Conservation (phyloP, 2,329 filamentous ascomycete genomes). For the Aspergillus nomiae region DNA sequence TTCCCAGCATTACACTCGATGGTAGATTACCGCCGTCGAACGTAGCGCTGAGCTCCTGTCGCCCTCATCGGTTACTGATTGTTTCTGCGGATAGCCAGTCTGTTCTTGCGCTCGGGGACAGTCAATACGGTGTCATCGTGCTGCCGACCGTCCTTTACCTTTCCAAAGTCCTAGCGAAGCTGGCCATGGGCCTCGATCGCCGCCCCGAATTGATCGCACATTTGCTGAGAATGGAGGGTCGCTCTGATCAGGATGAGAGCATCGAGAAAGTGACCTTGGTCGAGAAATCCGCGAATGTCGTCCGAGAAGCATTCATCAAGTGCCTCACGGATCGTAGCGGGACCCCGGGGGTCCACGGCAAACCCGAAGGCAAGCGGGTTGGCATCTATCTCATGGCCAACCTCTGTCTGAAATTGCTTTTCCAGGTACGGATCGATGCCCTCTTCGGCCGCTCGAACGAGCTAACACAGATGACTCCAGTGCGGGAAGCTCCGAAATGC, state of each 20-base stretch:
- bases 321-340: slow-evolving; percentile 80
- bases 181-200: slow-evolving; percentile 82
- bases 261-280: slow-evolving; percentile 76
- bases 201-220: slow-evolving; percentile 74
- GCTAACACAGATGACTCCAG: slow-evolving; percentile 38
- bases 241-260: slow-evolving; percentile 58
- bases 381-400: slow-evolving; percentile 94
- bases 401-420: slow-evolving; percentile 82
- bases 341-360: slow-evolving; percentile 59
- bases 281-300: slow-evolving; percentile 83
- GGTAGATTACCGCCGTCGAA: background rate
- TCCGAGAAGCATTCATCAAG: slow-evolving; percentile 87
- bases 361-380: slow-evolving; percentile 79
- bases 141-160: slow-evolving; percentile 82
- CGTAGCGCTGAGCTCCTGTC: background rate
- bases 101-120: slow-evolving; percentile 77
- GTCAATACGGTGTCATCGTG: slow-evolving; percentile 76
- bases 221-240: slow-evolving; percentile 49
- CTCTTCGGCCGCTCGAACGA: background rate
- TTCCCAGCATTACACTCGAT: background rate
- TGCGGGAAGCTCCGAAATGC: slow-evolving; percentile 81
- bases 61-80: slow-evolving; percentile 9
- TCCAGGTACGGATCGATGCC: slow-evolving; percentile 60
- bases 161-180: slow-evolving; percentile 74
- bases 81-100: slow-evolving; percentile 62